Base-by-base conservation (phyloP, 768 basidiomycete genomes). In the Russula lepida region DNA sequence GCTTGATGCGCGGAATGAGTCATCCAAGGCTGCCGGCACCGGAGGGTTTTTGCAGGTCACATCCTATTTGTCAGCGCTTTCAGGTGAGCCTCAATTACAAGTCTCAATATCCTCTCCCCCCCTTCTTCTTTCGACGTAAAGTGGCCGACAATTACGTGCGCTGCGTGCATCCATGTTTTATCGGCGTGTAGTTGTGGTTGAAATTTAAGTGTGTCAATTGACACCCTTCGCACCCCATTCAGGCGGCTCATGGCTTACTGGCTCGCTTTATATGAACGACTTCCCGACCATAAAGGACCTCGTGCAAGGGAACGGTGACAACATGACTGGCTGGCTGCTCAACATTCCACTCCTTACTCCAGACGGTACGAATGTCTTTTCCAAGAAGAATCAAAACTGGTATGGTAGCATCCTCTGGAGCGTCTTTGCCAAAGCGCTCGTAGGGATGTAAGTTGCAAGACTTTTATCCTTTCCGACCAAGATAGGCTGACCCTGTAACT, bases 21-120 rank as follows among this genome's bases (percentile, higher is more conserved):
- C n/a, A n/a, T n/a, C n/a, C n/a, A n/a, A n/a, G n/a, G n/a, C n/a
- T n/a, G n/a, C n/a, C n/a, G n/a, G n/a, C n/a, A n/a, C 88, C 54
- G 86, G 86, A 2, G 86, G 86, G 4, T 74, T 89, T n/a, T 72
- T 86, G 50, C 88, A 89, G 68, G 83, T 85, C n/a, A 72, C 83
- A 6, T 84, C 82, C 3, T 91, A 90, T 72, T 74, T 87, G 47
- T 72, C 83, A 11, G 86, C 82, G 0, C 75, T 89, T 9, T 86
- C 85, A 60, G 85, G 84, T 84, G 60, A 48, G 74, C 27, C 4
- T 2, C 15, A 2, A 30, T 25, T n/a, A n/a, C n/a, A n/a, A n/a
- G n/a, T n/a, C n/a, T n/a, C n/a, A n/a, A n/a, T n/a, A n/a, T n/a
- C n/a, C n/a, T n/a, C n/a, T n/a, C n/a, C n/a, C n/a, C n/a, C n/a